Evolutionary conservation across 1,139 yeast species (phyloP).

Genomic region (Candida labiduridarum): DNA sequence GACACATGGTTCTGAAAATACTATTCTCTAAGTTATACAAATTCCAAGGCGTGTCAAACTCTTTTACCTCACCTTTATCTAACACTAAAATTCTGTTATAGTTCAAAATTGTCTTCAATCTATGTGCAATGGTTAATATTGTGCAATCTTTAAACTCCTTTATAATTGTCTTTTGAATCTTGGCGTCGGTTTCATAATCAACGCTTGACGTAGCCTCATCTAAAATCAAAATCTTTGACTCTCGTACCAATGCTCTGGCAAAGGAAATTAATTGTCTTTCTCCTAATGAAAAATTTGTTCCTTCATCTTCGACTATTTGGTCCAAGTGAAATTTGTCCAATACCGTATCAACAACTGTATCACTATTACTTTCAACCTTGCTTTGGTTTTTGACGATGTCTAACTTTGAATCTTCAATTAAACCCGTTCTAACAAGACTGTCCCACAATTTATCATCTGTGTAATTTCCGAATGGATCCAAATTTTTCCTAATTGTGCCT

Average conservation of each 20-base stretch:
- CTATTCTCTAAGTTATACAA: conserved; percentile 41
- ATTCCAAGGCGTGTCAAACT: conserved; percentile 50
- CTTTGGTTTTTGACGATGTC: conserved; percentile 26
- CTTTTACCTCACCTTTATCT: conserved; percentile 49
- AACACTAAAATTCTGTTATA: conserved; percentile 56
- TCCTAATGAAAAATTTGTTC: conserved; percentile 57
- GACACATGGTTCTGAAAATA: conserved; percentile 42
- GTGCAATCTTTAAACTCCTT: conserved; percentile 49
- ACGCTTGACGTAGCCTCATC: conserved; percentile 63
- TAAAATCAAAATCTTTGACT: conserved; percentile 50
- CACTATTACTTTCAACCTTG: conserved; percentile 14
- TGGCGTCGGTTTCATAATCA: conserved; percentile 57
- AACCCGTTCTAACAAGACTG: conserved; percentile 47
- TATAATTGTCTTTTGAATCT: conserved; percentile 50
- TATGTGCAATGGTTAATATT: conserved; percentile 57
- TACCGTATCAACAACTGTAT: conserved; percentile 14
- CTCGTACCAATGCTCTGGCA: conserved; percentile 54
- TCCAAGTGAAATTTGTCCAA: conserved; percentile 52
- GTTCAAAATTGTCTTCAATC: conserved; percentile 53
- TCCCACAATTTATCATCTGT: conserved; percentile 47
- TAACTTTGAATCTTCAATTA: conserved; percentile 27
- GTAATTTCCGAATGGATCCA: conserved; percentile 43
- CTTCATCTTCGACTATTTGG: conserved; percentile 54
- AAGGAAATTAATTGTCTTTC: conserved; percentile 57
- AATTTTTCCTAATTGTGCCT: conserved; percentile 42